A percentile compares a stretch with the other conserved stretches of the same genome.
Evolutionary conservation across 352 stramenopile species (phyloP).

Genomic region (Discostella stelligera): DNA sequence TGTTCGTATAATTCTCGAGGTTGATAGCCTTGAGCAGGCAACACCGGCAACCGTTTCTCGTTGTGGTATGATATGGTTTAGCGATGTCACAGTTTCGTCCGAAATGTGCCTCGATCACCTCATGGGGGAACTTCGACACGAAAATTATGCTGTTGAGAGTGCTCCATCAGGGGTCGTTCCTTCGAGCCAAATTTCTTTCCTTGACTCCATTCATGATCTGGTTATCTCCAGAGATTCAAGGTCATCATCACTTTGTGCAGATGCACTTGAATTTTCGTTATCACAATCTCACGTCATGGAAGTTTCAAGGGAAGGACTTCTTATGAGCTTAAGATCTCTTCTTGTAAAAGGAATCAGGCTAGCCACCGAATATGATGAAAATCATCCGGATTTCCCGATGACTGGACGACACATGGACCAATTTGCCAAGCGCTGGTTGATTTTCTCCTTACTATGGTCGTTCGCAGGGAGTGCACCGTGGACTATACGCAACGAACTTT

Average conservation of each 20-base stretch:
- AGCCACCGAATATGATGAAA: slow-evolving; percentile 98
- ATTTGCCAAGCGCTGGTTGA: slow-evolving; percentile 95
- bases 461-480: slow-evolving; percentile 96
- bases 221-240: slow-evolving; percentile 70
- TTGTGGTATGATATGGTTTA: slow-evolving; percentile 99
- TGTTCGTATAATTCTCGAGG: slow-evolving; percentile 99
- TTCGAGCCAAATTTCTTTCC: slow-evolving; percentile 79
- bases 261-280: slow-evolving; percentile 91
- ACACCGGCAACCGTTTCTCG: slow-evolving; percentile 99
- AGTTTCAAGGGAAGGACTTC: slow-evolving; percentile 88
- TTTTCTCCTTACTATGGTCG: slow-evolving; percentile 98
- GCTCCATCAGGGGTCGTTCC: slow-evolving; percentile 76
- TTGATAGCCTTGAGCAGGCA: slow-evolving; percentile 96
- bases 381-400: slow-evolving; percentile 97
- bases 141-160: slow-evolving; percentile 56
- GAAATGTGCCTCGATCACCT: slow-evolving; percentile 87
- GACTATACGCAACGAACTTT: slow-evolving; percentile 89
- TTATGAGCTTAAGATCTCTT: slow-evolving; percentile 96
- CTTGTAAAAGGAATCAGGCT: slow-evolving; percentile 90
- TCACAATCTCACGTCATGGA: slow-evolving; percentile 94
- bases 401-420: slow-evolving; percentile 91
- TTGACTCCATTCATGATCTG: slow-evolving; percentile 73
- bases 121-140: slow-evolving; percentile 55
- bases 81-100: slow-evolving; percentile 91
- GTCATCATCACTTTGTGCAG: slow-evolving; percentile 85